These are phyloP conservation scores for Pseudotsuga menziesii DNA, from an alignment of 75 land plant species.

Conservation along the genomic window DNA sequence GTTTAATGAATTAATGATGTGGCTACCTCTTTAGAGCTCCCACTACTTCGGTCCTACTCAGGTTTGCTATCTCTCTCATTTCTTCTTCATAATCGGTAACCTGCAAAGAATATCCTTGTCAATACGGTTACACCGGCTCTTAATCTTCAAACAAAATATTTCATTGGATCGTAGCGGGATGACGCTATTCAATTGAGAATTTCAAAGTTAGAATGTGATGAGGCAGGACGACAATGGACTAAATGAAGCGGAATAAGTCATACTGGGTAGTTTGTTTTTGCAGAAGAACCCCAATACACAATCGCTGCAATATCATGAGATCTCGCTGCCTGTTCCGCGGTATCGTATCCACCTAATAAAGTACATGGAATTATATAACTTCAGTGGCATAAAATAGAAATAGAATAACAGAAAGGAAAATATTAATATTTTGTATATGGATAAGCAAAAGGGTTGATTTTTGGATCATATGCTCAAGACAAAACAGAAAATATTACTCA, in stretches of 20 bases:
- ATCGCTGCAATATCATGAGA: slow-evolving; percentile 23
- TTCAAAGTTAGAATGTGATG: too few species aligned
- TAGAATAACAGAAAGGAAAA: background rate
- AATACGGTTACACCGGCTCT: background rate
- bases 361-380: background rate
- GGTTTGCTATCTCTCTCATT: slow-evolving; percentile 71
- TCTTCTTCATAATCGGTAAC: slow-evolving; percentile 43
- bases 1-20: background rate
- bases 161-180: background rate
- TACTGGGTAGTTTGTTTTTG: background rate
- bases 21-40: slow-evolving; percentile 61
- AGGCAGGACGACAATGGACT: too few species aligned
- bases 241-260: too few species aligned
- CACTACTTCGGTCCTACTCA: slow-evolving; percentile 64
- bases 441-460: background rate
- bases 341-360: slow-evolving; percentile 15
- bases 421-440: background rate
- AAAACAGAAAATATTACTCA: background rate
- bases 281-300: background rate
- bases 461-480: background rate
- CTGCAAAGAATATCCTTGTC: slow-evolving; percentile 3
- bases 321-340: slow-evolving; percentile 14
- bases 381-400: background rate
- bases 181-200: too few species aligned
- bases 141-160: background rate